A percentile compares a stretch with the other conserved stretches of the same genome.
Evolutionary conservation across 768 basidiomycete species (phyloP).

Genomic region (Crassisporium funariophilum): DNA sequence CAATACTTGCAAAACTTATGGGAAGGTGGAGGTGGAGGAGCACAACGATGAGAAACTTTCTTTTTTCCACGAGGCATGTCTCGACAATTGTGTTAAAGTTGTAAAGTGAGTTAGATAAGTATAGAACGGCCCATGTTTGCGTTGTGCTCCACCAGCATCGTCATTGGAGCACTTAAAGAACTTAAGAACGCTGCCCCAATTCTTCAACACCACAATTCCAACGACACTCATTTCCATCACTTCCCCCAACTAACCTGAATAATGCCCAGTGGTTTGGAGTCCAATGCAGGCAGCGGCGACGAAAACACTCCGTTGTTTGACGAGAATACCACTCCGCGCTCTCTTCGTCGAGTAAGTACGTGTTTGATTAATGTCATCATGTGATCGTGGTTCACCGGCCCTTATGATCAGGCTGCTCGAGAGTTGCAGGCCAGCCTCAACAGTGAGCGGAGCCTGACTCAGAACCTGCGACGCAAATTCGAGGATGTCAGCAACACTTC

Average conservation of each 20-base stretch:
- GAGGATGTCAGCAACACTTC: conserved; percentile 1
- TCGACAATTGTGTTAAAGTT: not conserved
- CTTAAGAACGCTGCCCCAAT: not conserved
- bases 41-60: not conserved
- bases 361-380: not conserved
- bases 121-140: too few species aligned
- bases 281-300: not conserved
- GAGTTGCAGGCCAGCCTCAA: conserved; percentile 7
- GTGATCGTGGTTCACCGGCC: not conserved
- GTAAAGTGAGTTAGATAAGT: not conserved
- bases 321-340: conserved; percentile 6
- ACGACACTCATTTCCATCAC: not conserved
- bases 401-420: conserved; percentile 4
- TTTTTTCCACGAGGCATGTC: not conserved
- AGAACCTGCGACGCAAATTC: conserved; percentile 6
- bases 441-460: not conserved
- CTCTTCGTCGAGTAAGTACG: conserved; percentile 6
- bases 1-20: conserved; percentile 7
- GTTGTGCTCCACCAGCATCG: too few species aligned
- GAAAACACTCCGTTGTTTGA: not conserved
- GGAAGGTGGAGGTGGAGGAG: conserved; percentile 1
- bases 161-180: not conserved
- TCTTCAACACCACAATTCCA: not conserved
- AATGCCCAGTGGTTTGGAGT: not conserved
- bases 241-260: not conserved